Conservation (phyloP, 371 early-diverging fungal species). For the Mucor ambiguus region DNA sequence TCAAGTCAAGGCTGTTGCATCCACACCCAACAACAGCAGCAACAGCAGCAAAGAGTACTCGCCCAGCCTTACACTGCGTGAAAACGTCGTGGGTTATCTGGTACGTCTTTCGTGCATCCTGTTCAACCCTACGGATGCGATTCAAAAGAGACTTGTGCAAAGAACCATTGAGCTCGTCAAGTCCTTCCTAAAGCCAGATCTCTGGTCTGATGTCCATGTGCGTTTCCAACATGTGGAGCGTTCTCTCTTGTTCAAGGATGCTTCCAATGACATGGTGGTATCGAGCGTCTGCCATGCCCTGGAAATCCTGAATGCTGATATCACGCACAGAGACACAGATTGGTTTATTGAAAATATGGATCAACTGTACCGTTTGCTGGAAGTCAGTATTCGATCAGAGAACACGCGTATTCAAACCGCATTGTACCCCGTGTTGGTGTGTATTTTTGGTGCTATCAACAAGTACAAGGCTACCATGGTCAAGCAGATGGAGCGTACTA, state of each 20-base stretch:
- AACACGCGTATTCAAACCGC: conserved; percentile 63
- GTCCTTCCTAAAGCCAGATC: conserved; percentile 56
- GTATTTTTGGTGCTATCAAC: conserved; percentile 61
- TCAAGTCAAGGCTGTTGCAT: conserved; percentile 28
- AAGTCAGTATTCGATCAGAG: conserved; percentile 69
- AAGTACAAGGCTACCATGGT: conserved; percentile 11
- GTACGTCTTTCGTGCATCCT: conserved; percentile 73
- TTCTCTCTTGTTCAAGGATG: conserved; percentile 45
- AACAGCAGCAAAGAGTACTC: conserved; percentile 43
- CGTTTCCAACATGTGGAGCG: conserved; percentile 55
- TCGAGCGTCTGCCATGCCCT: conserved; percentile 65
- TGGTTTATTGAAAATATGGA: conserved; percentile 74
- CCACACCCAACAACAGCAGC: neutral
- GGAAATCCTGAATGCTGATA: conserved; percentile 69
- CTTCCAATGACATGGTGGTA: conserved; percentile 36
- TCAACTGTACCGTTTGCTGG: conserved; percentile 68
- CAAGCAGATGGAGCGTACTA: neutral
- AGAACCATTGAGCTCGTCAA: conserved; percentile 68
- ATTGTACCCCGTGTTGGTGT: conserved; percentile 69
- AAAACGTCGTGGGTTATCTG: conserved; percentile 70
- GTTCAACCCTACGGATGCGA: conserved; percentile 54
- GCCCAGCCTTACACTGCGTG: conserved; percentile 61
- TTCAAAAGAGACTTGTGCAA: conserved; percentile 55
- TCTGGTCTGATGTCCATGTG: conserved; percentile 67
- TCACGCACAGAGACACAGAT: conserved; percentile 58